Conservation (phyloP, 2,329 filamentous ascomycete species). For the Sclerotinia trifoliorum region DNA sequence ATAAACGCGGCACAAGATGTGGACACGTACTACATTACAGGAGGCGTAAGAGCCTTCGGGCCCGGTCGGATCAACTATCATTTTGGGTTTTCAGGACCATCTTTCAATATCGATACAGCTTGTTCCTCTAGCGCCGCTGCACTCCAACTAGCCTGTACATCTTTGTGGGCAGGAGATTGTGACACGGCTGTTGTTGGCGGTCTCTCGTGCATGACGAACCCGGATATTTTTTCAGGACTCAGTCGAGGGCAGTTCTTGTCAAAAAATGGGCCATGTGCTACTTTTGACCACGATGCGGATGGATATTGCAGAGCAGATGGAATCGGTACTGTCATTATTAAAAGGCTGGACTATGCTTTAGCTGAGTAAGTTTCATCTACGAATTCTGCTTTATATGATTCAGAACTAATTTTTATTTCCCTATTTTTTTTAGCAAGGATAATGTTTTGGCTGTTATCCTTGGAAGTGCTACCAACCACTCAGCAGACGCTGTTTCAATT, state of each 20-base stretch:
- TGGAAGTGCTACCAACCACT: conserved; percentile 77
- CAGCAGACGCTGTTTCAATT: conserved; percentile 76
- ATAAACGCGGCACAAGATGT: conserved; percentile 38
- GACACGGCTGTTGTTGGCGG: conserved; percentile 40
- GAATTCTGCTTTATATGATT: neutral
- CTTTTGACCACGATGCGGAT: conserved; percentile 49
- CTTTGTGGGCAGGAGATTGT: conserved; percentile 37
- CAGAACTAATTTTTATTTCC: neutral
- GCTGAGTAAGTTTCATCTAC: conserved; percentile 29
- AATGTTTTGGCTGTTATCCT: conserved; percentile 57
- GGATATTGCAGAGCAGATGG: conserved; percentile 56
- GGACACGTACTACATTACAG: conserved; percentile 39
- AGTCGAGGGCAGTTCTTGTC: conserved; percentile 39
- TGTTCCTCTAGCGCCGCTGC: conserved; percentile 45
- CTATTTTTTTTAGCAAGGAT: conserved; percentile 45
- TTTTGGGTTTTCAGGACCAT: conserved; percentile 46
- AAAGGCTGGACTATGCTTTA: conserved; percentile 50
- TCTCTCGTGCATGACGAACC: conserved; percentile 37
- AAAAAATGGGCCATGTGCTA: conserved; percentile 48
- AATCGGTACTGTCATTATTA: conserved; percentile 50
- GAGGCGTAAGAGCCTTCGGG: conserved; percentile 39
- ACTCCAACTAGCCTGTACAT: conserved; percentile 38
- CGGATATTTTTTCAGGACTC: conserved; percentile 38
- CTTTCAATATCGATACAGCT: conserved; percentile 45
- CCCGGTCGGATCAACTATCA: conserved; percentile 43